Evolutionary conservation across 495 filamentous ascomycete species (phyloP).

Genomic region (Xylaria curta): DNA sequence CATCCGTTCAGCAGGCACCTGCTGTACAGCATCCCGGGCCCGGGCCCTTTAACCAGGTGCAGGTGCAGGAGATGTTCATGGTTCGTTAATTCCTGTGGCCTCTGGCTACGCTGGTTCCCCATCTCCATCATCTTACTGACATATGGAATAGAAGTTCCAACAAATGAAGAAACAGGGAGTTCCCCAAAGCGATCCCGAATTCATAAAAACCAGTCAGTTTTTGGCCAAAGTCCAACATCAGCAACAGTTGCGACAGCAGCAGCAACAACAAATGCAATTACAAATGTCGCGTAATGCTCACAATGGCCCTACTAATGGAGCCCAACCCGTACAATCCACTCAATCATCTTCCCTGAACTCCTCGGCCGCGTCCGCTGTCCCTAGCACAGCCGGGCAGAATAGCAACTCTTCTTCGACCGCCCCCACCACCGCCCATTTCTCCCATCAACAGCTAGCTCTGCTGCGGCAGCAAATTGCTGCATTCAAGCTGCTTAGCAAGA

Average conservation of each 20-base stretch:
- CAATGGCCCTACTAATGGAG: constrained; percentile 57
- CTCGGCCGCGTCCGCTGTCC: constrained; percentile 43
- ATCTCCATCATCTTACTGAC: constrained; percentile 37
- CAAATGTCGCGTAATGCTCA: constrained; percentile 47
- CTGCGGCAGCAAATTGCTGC: constrained; percentile 80
- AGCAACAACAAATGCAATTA: constrained; percentile 48
- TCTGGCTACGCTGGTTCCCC: neutral
- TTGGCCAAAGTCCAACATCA: constrained; percentile 71
- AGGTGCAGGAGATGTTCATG: constrained; percentile 66
- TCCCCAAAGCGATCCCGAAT: constrained; percentile 77
- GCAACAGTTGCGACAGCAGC: constrained; percentile 57
- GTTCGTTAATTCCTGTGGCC: constrained; percentile 49
- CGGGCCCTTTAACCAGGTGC: constrained; percentile 62
- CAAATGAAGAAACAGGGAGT: constrained; percentile 81
- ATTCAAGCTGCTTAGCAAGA: constrained; percentile 83
- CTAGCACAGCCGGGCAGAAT: constrained; percentile 38
- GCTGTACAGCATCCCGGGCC: constrained; percentile 66
- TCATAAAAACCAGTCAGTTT: constrained; percentile 72
- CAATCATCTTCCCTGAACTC: constrained; percentile 45
- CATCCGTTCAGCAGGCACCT: constrained; percentile 75
- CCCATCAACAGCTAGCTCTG: constrained; percentile 70
- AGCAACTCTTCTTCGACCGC: constrained; percentile 48
- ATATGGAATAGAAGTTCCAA: constrained; percentile 69
- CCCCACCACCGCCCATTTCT: constrained; percentile 62
- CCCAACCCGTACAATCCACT: constrained; percentile 42